Percentiles rank a stretch among this genome's conserved stretches.
These are phyloP conservation scores for Stachybotrys elegans DNA, from an alignment of 2,329 filamentous ascomycete species.

Conservation along the genomic window DNA sequence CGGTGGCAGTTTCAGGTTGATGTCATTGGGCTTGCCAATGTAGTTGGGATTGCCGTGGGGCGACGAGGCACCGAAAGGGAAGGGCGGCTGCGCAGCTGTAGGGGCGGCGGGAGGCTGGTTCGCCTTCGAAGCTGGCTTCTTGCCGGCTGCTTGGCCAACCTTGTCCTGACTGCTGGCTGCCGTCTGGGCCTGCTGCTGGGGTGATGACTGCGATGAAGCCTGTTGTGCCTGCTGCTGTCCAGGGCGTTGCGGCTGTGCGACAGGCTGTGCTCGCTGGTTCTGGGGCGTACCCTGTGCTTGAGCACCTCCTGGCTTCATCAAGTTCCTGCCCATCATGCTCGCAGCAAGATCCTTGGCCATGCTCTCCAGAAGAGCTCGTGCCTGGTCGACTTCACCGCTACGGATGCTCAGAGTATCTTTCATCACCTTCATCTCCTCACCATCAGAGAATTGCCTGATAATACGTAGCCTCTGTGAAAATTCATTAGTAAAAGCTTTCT, in stretches of 20 bases:
- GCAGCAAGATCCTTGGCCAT: slow-evolving; percentile 45
- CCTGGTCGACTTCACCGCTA: slow-evolving; percentile 45
- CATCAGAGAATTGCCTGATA: slow-evolving; percentile 47
- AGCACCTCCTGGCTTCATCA: slow-evolving; percentile 17
- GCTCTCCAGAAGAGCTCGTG: slow-evolving; percentile 40
- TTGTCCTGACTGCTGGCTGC: slow-evolving; percentile 32
- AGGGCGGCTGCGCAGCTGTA: slow-evolving; percentile 52
- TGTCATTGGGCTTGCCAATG: slow-evolving; percentile 45
- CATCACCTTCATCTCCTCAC: slow-evolving; percentile 37
- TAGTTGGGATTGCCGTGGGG: slow-evolving; percentile 57
- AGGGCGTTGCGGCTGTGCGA: slow-evolving; percentile 20
- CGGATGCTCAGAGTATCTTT: slow-evolving; percentile 48
- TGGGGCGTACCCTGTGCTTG: slow-evolving; percentile 6
- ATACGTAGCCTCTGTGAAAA: slow-evolving; percentile 45
- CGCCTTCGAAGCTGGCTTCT: slow-evolving; percentile 33
- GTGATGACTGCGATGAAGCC: slow-evolving; percentile 19
- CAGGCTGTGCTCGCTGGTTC: slow-evolving; percentile 17
- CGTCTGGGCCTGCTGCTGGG: slow-evolving; percentile 24
- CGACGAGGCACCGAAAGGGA: slow-evolving; percentile 49
- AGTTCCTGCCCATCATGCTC: slow-evolving; percentile 20
- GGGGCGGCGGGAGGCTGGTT: slow-evolving; percentile 49
- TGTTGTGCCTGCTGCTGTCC: slow-evolving; percentile 23
- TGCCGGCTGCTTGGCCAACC: slow-evolving; percentile 42
- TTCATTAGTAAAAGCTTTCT: slow-evolving; percentile 23
- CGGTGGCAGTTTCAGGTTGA: slow-evolving; percentile 51